Evolutionary conservation across 1,284 basidiomycete genomes (phyloP).

Genomic region (Puccinia novopanici): DNA sequence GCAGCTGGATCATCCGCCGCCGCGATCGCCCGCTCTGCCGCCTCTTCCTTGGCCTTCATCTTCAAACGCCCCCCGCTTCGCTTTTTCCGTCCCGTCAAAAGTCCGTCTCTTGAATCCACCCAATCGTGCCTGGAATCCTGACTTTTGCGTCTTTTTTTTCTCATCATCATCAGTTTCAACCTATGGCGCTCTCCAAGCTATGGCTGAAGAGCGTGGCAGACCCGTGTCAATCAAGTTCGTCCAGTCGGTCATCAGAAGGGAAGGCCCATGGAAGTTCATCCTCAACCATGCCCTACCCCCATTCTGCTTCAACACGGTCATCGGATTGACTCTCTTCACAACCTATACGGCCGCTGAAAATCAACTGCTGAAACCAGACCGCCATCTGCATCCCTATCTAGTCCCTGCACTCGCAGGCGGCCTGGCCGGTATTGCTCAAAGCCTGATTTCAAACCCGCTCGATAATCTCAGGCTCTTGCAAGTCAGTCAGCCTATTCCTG

Average conservation of each 20-base stretch:
- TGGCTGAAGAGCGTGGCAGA: constrained; percentile 16
- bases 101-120: not conserved
- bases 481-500: constrained; percentile 13
- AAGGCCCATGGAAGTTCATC: constrained; percentile 25
- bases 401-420: constrained; percentile 18
- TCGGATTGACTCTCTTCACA: constrained; percentile 38
- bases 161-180: constrained; percentile 35
- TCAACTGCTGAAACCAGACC: not conserved
- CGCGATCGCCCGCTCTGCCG: constrained; percentile 29
- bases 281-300: constrained; percentile 38
- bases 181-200: constrained; percentile 24
- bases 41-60: constrained; percentile 36
- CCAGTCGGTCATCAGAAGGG: constrained; percentile 24
- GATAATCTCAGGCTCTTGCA: constrained; percentile 38
- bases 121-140: not conserved
- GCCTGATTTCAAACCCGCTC: constrained; percentile 33
- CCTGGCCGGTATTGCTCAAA: constrained; percentile 23
- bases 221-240: constrained; percentile 18
- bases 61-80: constrained; percentile 44
- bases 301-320: constrained; percentile 37
- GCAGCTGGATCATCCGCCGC: constrained; percentile 9
- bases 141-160: not conserved
- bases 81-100: constrained; percentile 47
- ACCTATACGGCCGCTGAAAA: constrained; percentile 37
- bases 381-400: constrained; percentile 25